Evolutionary conservation across 305 asterid species (phyloP), one percentile per base, ranked within the genome.

Genomic region (Fraxinus greggii): DNA sequence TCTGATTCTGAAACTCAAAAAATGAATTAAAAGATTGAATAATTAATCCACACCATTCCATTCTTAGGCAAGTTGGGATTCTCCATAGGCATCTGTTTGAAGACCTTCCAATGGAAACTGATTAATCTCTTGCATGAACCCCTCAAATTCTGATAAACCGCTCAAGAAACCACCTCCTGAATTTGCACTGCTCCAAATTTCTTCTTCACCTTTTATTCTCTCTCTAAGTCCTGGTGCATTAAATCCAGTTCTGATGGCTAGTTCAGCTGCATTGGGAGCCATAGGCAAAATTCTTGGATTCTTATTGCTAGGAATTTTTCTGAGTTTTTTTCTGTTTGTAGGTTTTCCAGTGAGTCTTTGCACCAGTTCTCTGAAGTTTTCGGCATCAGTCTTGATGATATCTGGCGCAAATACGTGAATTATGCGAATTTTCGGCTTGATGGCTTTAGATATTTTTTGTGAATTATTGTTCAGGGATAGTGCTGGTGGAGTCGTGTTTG

Each of bases 401-500:
- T 94, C 97, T 0, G 99, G 99, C 7, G 99, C 95, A 77, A 92
- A 94, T 77, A 96, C 92, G 94, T 96, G 99, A 79, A 96, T 96
- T 81, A 96, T 93, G 38, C 98, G 93, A 73, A 97, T 90, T 81
- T 91, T 89, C 1, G 97, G 99, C 90, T 90, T 93, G 28, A 17
- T 29, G 75, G 78, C 9, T 87, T 94, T 96, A 9, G 93, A 88
- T 75, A 92, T 91, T 0, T 81, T 81, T 7, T 91, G 98, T 24
- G 97, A 91, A 23, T 85, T 87, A 80, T 82, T 94, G 90, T 89
- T 91, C 86, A 92, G 69, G 73, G 89, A 38, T 7, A 86, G 86
- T 69, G 87, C 28, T 77, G 92, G 59, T 45, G 89, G 61, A 75
- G 89, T 8, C 32, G 83, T 82, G 79, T 56, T 88, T 80, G 87